Conservation (phyloP, 495 filamentous ascomycete genomes). For the Aspergillus biplanus region DNA sequence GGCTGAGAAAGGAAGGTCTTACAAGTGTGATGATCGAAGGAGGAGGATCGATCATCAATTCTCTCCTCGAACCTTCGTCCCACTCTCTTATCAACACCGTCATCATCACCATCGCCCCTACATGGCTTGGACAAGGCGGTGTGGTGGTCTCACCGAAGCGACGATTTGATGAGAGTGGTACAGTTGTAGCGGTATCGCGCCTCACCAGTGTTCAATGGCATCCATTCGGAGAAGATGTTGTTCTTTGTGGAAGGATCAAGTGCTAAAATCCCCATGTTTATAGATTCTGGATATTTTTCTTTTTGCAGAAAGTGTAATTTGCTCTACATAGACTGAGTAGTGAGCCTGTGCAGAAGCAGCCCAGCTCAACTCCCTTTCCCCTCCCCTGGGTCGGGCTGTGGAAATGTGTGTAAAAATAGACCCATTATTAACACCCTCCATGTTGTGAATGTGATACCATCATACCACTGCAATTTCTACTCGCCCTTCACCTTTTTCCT, state of each 20-base stretch:
- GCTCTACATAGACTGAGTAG: too few relatives aligned
- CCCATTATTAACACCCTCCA: too few relatives aligned
- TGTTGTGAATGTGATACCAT: too few relatives aligned
- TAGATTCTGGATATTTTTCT: too few relatives aligned
- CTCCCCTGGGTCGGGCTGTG: too few relatives aligned
- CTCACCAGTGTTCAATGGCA: constrained; percentile 72
- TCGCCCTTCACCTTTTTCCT: too few relatives aligned
- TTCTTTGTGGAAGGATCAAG: constrained; percentile 66
- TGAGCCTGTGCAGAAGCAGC: too few relatives aligned
- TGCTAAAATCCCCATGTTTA: too few relatives aligned
- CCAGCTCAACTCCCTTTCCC: too few relatives aligned
- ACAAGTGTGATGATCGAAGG: constrained; percentile 88
- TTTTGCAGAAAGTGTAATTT: too few relatives aligned
- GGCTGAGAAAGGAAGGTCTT: constrained; percentile 59
- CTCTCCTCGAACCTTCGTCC: constrained; percentile 61
- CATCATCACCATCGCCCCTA: constrained; percentile 84
- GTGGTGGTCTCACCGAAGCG: constrained; percentile 69
- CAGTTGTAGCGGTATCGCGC: constrained; percentile 56
- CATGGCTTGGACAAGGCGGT: constrained; percentile 78
- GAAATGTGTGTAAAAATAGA: too few relatives aligned
- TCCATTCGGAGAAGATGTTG: constrained; percentile 75
- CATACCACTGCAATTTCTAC: too few relatives aligned
- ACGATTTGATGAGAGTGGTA: constrained; percentile 44
- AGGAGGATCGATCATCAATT: constrained; percentile 77
- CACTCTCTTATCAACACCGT: constrained; percentile 68